phyloP scores from a whole-genome alignment of 225 moss, liverwort and hornwort species.

The Lunularia cruciata region DNA sequence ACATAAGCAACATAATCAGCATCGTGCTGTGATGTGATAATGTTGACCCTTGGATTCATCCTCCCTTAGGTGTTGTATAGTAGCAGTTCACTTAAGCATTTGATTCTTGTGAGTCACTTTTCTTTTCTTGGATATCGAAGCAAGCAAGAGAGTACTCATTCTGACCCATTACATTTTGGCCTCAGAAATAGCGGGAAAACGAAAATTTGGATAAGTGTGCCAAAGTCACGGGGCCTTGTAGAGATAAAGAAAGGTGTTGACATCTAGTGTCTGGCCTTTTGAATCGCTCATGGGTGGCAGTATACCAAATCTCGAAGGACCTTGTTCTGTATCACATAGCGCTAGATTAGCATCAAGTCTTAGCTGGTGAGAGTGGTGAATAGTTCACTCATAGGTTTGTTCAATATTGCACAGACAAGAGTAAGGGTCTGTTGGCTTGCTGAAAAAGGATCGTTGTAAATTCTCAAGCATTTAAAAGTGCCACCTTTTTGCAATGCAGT shows the following conservation, averaged over 20 bases:
- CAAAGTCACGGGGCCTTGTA: slow-evolving; percentile 10
- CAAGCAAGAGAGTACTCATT: slow-evolving; percentile 6
- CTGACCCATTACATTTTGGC: slow-evolving; percentile 5
- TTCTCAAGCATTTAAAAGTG: neutral
- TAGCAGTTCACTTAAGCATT: slow-evolving; percentile 14
- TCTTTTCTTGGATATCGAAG: slow-evolving; percentile 11
- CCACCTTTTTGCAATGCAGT: neutral
- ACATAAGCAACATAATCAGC: neutral
- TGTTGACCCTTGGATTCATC: slow-evolving; percentile 1
- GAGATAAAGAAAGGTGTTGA: neutral
- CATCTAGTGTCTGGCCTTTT: neutral
- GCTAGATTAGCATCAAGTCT: neutral
- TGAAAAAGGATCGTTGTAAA: neutral
- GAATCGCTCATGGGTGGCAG: neutral
- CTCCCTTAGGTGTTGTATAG: slow-evolving; percentile 21
- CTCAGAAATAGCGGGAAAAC: neutral
- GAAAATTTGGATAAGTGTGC: neutral
- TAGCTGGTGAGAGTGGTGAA: neutral
- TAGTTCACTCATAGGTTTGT: slow-evolving; percentile 12
- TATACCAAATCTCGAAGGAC: neutral
- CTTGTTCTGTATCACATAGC: neutral
- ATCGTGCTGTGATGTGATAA: neutral
- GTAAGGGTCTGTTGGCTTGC: neutral
- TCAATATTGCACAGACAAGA: neutral
- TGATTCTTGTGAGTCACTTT: slow-evolving; percentile 19